Base-by-base conservation (phyloP, 768 basidiomycete genomes). In the Hygrocybe coccinea region DNA sequence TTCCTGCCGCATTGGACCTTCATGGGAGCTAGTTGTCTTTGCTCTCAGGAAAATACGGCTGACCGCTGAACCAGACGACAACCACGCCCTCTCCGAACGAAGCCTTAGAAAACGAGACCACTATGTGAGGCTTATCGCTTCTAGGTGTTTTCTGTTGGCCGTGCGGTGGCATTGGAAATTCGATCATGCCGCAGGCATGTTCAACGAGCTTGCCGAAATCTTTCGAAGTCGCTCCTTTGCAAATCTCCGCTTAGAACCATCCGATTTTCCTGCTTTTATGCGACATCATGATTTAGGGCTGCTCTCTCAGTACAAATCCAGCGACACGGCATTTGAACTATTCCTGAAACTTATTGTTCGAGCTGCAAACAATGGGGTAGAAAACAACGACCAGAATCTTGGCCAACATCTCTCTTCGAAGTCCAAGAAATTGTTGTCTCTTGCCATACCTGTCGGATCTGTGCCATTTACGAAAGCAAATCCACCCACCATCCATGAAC, bases 261-360 rank as follows among this genome's bases (percentile, higher is more conserved):
- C 79, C 36, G 86, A 87, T 57, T 91, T 86, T 62, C 89, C 93
- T 17, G 69, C 71, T 17, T 97, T 92, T 69, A 75, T 91, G 60
- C 73, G 79, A 45, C 60, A 79, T 5, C 72, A 75, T 44, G 76
- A 89, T 60, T 72, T 83, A 64, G 68, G 70, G 2, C 69, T 84
- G 10, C 76, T 91, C 5, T 73, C 73, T 15, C 68, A 74, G 17
- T 74, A 76, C 49, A 77, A 83, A 24, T 67, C 70, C 15, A 67
- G 68, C 15, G 94, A 95, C 62, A 83, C 87, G 1, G 81, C 88
- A 1, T 94, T 87, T 64, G 77, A 81, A n/a, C 65, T 89, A 5
- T 89, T 93, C 64, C 74, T 95, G 44, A 91, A 93, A 66, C 76
- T 97, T 53, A 75, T 94, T 34, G 80, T 86, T n/a, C 81, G 82